Percentiles rank a stretch among this genome's conserved stretches.
These are phyloP conservation scores for Ustilago sp. DNA, from an alignment of 1,284 basidiomycete genomes.

Conservation along the genomic window DNA sequence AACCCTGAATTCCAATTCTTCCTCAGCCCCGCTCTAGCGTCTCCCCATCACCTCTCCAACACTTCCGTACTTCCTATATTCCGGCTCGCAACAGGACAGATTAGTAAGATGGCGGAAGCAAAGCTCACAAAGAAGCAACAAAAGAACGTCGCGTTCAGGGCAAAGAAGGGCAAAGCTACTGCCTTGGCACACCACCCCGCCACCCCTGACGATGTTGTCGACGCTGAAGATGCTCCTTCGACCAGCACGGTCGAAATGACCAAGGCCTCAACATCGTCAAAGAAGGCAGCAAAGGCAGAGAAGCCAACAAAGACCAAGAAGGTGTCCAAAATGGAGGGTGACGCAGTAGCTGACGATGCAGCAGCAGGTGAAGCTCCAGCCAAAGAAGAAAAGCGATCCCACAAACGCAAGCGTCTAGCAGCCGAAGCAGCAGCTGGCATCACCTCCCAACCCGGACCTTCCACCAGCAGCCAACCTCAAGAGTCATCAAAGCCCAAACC, in stretches of 20 bases:
- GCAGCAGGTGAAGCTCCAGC: conserved; percentile 13
- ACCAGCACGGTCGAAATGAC: neutral
- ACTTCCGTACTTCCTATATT: neutral
- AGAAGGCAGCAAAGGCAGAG: neutral
- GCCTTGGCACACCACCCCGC: conserved; percentile 32
- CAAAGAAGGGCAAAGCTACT: conserved; percentile 45
- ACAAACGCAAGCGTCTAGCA: conserved; percentile 52
- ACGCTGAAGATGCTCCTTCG: conserved; percentile 17
- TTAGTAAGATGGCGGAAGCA: conserved; percentile 23
- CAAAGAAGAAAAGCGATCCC: conserved; percentile 40
- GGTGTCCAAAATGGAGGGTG: neutral
- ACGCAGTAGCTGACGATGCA: conserved; percentile 5
- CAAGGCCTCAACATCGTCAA: conserved; percentile 14
- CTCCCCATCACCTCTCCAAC: neutral
- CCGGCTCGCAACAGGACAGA: neutral
- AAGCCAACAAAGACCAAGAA: neutral
- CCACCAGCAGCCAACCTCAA: conserved; percentile 11
- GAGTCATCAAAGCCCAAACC: conserved; percentile 27
- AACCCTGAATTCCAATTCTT: conserved; percentile 31
- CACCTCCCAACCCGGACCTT: conserved; percentile 1
- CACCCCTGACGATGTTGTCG: conserved; percentile 25
- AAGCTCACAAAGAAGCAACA: conserved; percentile 63
- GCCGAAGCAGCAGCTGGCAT: conserved; percentile 31
- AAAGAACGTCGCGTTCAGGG: conserved; percentile 58
- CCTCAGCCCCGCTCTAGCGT: neutral